These are phyloP conservation scores for Glomus cerebriforme DNA, from an alignment of 192 early-diverging fungal species.

Conservation along the genomic window DNA sequence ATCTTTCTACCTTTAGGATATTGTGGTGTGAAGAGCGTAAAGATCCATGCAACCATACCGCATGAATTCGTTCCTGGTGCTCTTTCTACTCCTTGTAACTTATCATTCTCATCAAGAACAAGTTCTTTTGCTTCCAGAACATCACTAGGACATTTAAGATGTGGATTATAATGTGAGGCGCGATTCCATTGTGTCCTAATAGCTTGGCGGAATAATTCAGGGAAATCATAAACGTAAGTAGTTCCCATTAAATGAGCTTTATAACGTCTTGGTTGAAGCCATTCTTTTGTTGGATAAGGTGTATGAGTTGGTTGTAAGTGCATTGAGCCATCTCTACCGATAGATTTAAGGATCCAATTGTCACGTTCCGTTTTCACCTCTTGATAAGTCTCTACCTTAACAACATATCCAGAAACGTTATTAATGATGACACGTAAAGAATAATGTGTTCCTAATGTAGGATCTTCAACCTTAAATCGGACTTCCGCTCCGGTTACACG, in stretches of 20 bases:
- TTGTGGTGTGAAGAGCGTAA: slow-evolving; percentile 89
- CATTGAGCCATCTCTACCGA: slow-evolving; percentile 75
- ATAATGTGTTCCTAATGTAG: slow-evolving; percentile 48
- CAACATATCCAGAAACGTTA: slow-evolving; percentile 90
- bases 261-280: slow-evolving; percentile 95
- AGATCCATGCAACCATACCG: slow-evolving; percentile 97
- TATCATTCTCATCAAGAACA: slow-evolving; percentile 77
- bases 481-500: slow-evolving; percentile 97
- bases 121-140: slow-evolving; percentile 84
- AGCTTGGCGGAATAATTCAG: slow-evolving; percentile 92
- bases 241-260: slow-evolving; percentile 98
- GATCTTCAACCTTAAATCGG: slow-evolving; percentile 87
- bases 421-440: slow-evolving; percentile 91
- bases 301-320: slow-evolving; percentile 80
- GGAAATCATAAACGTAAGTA: slow-evolving; percentile 99
- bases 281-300: slow-evolving; percentile 91
- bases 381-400: slow-evolving; percentile 90
- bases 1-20: slow-evolving; percentile 84
- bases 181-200: slow-evolving; percentile 80
- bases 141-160: slow-evolving; percentile 56
- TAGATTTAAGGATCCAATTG: slow-evolving; percentile 85
- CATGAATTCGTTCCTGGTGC: slow-evolving; percentile 87
- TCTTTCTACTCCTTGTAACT: slow-evolving; percentile 76
- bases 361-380: slow-evolving; percentile 84
- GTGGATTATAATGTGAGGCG: slow-evolving; percentile 44